Evolutionary conservation across 208 protist species (phyloP), one percentile per base, ranked within the genome.

Genomic region (Leishmania martiniquensis): DNA sequence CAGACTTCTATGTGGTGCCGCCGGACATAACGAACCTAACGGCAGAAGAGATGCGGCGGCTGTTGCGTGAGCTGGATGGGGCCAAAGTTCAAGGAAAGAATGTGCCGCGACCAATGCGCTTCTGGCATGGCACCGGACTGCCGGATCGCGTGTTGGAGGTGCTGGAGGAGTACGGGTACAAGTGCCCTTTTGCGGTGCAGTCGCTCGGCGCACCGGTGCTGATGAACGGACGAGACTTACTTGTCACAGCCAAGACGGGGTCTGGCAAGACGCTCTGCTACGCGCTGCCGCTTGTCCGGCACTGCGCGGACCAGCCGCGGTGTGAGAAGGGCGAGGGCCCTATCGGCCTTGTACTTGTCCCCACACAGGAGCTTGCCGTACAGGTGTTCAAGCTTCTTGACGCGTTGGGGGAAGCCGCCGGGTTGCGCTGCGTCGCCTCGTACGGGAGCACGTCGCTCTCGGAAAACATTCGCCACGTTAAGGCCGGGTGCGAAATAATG

Each of bases 251-350:
- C 9, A 93, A 96, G 77, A 99, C 98, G n/a, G 98, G 98, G 12
- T 97, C 91, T 1, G 98, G 98, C 57, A 99, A 99, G 74, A 99
- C 98, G 63, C 78, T 98, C 22, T 84, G 91, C 15, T 99, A 98
- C 87, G 75, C 95, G 10, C 78, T 99, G 55, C 97, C 98, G 5
- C 79, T 98, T 1, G 76, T 99, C 25, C 89, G 96, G 39, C 96
- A 98, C 84, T 91, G 95, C 71, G 77, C 96, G 25, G 91, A 86
- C 52, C 97, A 98, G 86, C 83, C 84, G n/a, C 77, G 83, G 12
- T 94, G 93, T 73, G 80, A 78, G 69, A 79, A 85, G 44, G 89
- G 91, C 10, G 92, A 98, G 65, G 97, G 97, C 2, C 97, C 97
- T 22, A 94, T 97, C 37, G 95, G 85, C 3, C 87, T 98, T 15